These are phyloP conservation scores for Naganishia antarctica DNA, from an alignment of 768 basidiomycete species.

Conservation along the genomic window DNA sequence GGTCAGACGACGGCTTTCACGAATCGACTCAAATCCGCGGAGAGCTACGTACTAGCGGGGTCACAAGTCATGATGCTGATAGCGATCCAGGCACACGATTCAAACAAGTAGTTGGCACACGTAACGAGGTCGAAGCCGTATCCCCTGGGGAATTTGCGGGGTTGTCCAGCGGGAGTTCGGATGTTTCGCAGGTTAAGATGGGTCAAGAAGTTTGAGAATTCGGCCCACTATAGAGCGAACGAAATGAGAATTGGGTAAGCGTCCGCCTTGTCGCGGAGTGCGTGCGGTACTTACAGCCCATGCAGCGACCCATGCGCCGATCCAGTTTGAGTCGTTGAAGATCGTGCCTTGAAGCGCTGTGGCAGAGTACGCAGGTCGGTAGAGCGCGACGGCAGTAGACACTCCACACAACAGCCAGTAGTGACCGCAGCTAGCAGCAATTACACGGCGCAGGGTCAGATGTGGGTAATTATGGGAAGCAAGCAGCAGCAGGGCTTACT, in stretches of 20 bases:
- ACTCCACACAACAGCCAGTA: slow-evolving; percentile 81
- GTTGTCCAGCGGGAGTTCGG: slow-evolving; percentile 67
- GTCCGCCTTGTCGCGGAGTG: background rate
- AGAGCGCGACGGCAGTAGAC: slow-evolving; percentile 71
- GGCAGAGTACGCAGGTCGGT: slow-evolving; percentile 71
- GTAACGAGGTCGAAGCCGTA: slow-evolving; percentile 85
- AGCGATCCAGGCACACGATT: slow-evolving; percentile 68
- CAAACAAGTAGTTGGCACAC: slow-evolving; percentile 93
- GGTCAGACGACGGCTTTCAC: too few species aligned
- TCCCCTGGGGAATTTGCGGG: slow-evolving; percentile 81
- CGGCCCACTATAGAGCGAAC: slow-evolving; percentile 60
- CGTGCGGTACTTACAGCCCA: slow-evolving; percentile 63
- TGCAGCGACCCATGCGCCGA: slow-evolving; percentile 62
- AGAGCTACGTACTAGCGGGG: slow-evolving; percentile 5
- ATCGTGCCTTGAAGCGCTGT: slow-evolving; percentile 62
- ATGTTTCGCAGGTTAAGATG: slow-evolving; percentile 78
- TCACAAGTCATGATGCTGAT: slow-evolving; percentile 74
- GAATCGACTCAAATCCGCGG: too few species aligned
- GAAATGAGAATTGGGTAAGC: background rate
- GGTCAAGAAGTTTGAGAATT: slow-evolving; percentile 76
- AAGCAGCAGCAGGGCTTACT: slow-evolving; percentile 55
- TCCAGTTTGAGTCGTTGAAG: slow-evolving; percentile 63
- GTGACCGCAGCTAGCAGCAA: slow-evolving; percentile 67
- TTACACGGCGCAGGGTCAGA: background rate
- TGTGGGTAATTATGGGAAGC: background rate